Percentiles rank a stretch among this genome's conserved stretches.
Conservation (phyloP, 352 stramenopile genomes). For the Phytophthora idaei region DNA sequence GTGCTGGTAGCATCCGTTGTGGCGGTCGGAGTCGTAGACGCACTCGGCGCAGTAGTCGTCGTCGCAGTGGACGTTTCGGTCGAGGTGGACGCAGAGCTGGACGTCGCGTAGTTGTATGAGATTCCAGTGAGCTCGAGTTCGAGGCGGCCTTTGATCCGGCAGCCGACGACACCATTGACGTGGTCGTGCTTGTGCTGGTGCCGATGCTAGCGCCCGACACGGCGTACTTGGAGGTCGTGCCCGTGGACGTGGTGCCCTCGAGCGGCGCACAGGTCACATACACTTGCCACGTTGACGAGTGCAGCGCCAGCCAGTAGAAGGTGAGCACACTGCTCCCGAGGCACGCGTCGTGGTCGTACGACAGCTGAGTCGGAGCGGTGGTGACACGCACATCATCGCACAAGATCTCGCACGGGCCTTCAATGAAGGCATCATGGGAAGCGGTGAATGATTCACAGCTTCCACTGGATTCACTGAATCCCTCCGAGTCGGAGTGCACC, state of each 20-base stretch:
- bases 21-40: slow-evolving; percentile 13
- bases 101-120: slow-evolving; percentile 17
- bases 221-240: slow-evolving; percentile 29
- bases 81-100: slow-evolving; percentile 5
- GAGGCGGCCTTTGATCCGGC: slow-evolving; percentile 22
- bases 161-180: slow-evolving; percentile 12
- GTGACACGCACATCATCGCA: slow-evolving; percentile 47
- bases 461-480: slow-evolving; percentile 3
- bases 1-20: neutral
- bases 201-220: slow-evolving; percentile 18
- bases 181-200: slow-evolving; percentile 15
- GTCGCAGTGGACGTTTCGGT: slow-evolving; percentile 7
- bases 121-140: slow-evolving; percentile 12
- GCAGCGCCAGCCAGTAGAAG: slow-evolving; percentile 48
- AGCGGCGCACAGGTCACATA: slow-evolving; percentile 51
- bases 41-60: slow-evolving; percentile 7
- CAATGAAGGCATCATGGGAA: slow-evolving; percentile 39
- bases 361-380: slow-evolving; percentile 33
- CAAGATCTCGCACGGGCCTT: slow-evolving; percentile 51
- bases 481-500: slow-evolving; percentile 27
- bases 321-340: slow-evolving; percentile 6
- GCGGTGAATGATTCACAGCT: slow-evolving; percentile 13
- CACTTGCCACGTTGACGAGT: slow-evolving; percentile 47
- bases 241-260: slow-evolving; percentile 28
- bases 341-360: slow-evolving; percentile 48